Evolutionary conservation across 768 basidiomycete species (phyloP).

Genomic region (Kwoniella dejecticola): DNA sequence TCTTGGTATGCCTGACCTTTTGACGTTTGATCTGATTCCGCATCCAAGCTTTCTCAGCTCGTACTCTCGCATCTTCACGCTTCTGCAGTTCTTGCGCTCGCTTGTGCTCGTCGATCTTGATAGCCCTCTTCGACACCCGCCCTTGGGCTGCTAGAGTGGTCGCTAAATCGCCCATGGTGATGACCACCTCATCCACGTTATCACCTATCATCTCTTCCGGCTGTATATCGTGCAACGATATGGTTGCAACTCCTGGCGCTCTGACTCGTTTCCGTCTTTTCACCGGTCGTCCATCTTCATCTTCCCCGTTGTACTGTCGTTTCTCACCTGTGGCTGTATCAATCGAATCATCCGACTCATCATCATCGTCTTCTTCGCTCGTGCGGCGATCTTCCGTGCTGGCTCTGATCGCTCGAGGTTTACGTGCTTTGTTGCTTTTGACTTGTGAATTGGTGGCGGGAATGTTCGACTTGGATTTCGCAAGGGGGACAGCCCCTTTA

Average conservation of each 20-base stretch:
- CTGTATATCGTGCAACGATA: slow-evolving; percentile 18
- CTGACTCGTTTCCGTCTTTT: slow-evolving; percentile 5
- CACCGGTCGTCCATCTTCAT: slow-evolving; percentile 1
- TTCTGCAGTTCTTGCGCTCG: slow-evolving; percentile 12
- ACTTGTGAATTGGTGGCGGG: background rate
- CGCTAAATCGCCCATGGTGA: slow-evolving; percentile 33
- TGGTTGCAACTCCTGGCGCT: background rate
- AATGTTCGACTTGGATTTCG: background rate
- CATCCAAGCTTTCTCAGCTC: slow-evolving; percentile 10
- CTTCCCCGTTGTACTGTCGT: background rate
- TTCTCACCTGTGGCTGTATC: slow-evolving; percentile 6
- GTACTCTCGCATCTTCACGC: slow-evolving; percentile 2
- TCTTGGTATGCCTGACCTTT: slow-evolving; percentile 20
- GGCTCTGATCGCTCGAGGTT: background rate
- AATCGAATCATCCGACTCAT: background rate
- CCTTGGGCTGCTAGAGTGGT: slow-evolving; percentile 19
- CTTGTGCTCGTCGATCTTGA: slow-evolving; percentile 19
- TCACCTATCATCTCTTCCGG: slow-evolving; percentile 29
- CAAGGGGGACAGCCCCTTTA: slow-evolving; percentile 2
- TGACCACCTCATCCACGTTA: slow-evolving; percentile 16
- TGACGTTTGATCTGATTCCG: slow-evolving; percentile 17
- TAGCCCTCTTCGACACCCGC: slow-evolving; percentile 24
- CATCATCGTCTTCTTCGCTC: slow-evolving; percentile 9
- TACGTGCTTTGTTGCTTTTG: too few relatives aligned
- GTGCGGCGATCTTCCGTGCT: slow-evolving; percentile 10